Conservation (phyloP, 768 basidiomycete genomes). For the Cubamyces sp. region DNA sequence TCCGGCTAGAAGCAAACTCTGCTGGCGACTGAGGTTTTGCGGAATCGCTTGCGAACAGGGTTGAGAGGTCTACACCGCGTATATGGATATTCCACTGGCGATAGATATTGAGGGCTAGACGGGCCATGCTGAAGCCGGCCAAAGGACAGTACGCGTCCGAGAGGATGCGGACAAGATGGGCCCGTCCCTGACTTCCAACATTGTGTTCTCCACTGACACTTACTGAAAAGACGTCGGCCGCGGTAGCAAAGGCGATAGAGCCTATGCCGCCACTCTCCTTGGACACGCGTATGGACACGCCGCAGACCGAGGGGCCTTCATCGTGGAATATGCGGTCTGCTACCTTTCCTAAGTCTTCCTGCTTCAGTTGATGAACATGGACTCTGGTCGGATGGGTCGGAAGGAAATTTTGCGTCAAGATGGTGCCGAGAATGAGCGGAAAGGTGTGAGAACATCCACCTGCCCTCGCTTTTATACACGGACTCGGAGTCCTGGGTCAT, state of each 20-base stretch:
- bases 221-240: slow-evolving; percentile 15
- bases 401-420: neutral
- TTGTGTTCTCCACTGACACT: neutral
- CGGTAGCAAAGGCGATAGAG: slow-evolving; percentile 19
- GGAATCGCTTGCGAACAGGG: slow-evolving; percentile 30
- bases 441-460: neutral
- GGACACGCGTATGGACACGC: slow-evolving; percentile 22
- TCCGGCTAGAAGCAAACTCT: slow-evolving; percentile 30
- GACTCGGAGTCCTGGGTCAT: no score
- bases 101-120: slow-evolving; percentile 39
- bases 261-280: slow-evolving; percentile 10
- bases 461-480: no score
- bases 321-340: neutral
- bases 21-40: slow-evolving; percentile 33
- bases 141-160: neutral
- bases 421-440: neutral
- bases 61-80: slow-evolving; percentile 44
- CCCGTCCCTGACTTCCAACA: neutral
- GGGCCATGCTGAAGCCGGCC: slow-evolving; percentile 42
- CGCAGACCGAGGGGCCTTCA: slow-evolving; percentile 8
- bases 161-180: neutral
- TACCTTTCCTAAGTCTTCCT: neutral
- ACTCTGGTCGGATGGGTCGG: neutral
- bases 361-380: neutral
- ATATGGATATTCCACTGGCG: slow-evolving; percentile 35